phyloP scores from a whole-genome alignment of 2,329 filamentous ascomycete species.

The Fusarium poae region DNA sequence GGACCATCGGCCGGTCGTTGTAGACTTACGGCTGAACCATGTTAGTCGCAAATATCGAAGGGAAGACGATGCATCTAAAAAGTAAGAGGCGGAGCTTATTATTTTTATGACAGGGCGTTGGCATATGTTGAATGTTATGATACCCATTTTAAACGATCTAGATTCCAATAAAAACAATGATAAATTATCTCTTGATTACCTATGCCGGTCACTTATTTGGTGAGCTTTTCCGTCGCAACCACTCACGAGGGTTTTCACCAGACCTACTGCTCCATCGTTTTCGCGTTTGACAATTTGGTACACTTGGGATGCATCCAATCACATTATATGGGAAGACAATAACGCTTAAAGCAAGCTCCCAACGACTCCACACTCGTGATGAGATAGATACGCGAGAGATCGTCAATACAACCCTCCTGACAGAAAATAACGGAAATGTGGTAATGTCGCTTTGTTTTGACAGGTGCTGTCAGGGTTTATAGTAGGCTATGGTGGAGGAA shows the following conservation, averaged over 20 bases:
- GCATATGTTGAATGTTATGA: conserved; percentile 14
- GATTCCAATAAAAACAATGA: conserved; percentile 2
- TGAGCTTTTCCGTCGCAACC: conserved; percentile 36
- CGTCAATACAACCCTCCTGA: neutral
- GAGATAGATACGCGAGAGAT: conserved; percentile 1
- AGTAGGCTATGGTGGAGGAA: too few relatives aligned
- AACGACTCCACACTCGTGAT: conserved; percentile 6
- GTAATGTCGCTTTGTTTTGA: neutral
- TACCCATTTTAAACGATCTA: conserved; percentile 26
- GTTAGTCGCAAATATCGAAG: conserved; percentile 25
- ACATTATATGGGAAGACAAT: conserved; percentile 30
- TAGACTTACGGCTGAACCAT: conserved; percentile 42
- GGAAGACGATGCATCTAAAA: neutral
- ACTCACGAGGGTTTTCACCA: conserved; percentile 14
- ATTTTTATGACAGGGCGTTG: conserved; percentile 28
- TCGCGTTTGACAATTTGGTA: conserved; percentile 25
- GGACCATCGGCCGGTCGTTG: conserved; percentile 52
- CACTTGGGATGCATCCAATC: conserved; percentile 29
- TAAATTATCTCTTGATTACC: neutral
- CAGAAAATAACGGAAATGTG: neutral
- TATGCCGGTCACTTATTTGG: neutral
- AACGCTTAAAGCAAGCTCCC: neutral
- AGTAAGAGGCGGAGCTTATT: neutral
- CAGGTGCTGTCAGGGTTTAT: conserved; percentile 51
- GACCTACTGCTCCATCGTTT: conserved; percentile 18